These are phyloP conservation scores for Litchi chinensis DNA, from an alignment of 345 rosid genomes.

Conservation along the genomic window DNA sequence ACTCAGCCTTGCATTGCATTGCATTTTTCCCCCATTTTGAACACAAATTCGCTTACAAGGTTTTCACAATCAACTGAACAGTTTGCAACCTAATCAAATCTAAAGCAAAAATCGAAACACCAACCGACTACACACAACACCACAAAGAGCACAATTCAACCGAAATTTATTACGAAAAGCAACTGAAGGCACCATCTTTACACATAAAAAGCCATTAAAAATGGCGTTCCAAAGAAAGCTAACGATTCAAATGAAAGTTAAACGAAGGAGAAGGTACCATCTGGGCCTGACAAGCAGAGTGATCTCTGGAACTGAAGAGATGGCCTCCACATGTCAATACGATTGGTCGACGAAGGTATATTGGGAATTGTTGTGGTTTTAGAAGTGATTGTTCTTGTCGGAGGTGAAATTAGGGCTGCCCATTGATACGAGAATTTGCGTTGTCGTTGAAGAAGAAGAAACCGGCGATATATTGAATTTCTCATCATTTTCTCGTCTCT, in stretches of 20 bases:
- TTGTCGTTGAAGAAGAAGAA: background rate
- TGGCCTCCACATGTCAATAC: background rate
- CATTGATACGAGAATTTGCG: background rate
- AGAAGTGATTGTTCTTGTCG: background rate
- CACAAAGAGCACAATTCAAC: too few species aligned
- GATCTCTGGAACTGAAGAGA: constrained; percentile 3
- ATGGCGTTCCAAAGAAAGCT: too few species aligned
- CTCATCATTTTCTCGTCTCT: constrained; percentile 15
- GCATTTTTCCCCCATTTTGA: background rate
- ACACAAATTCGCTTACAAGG: background rate
- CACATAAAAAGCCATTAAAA: too few species aligned
- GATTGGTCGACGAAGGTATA: background rate
- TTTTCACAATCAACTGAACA: background rate
- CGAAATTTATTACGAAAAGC: too few species aligned
- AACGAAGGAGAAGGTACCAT: constrained; percentile 1
- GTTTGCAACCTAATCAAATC: too few species aligned
- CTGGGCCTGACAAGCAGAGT: background rate
- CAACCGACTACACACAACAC: too few species aligned
- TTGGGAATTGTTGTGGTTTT: background rate
- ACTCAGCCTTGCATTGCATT: background rate
- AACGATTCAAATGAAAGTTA: background rate
- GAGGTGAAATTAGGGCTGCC: background rate
- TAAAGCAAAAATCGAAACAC: too few species aligned
- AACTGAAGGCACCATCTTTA: too few species aligned
- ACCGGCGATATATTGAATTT: background rate